phyloP scores from a whole-genome alignment of 2,329 filamentous ascomycete species.

The Hymenoscyphus fraxineus region DNA sequence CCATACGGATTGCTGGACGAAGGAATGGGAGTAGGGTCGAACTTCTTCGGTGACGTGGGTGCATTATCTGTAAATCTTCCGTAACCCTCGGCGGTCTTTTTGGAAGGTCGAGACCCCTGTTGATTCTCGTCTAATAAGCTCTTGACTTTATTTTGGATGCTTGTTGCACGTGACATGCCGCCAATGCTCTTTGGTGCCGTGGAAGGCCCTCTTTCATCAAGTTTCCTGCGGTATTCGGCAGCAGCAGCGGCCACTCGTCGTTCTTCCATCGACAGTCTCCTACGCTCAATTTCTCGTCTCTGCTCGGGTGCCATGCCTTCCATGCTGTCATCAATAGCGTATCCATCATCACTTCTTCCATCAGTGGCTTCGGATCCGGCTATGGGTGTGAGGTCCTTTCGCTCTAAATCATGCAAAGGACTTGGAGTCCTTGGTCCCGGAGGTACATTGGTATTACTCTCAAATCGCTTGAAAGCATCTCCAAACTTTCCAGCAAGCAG shows the following conservation, averaged over 20 bases:
- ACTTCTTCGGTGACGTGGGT: constrained; percentile 16
- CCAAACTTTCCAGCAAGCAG: constrained; percentile 86
- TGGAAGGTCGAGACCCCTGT: constrained; percentile 46
- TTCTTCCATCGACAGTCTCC: constrained; percentile 80
- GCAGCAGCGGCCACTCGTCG: constrained; percentile 83
- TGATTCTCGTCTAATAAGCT: constrained; percentile 77
- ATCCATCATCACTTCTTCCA: constrained; percentile 62
- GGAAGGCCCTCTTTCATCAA: constrained; percentile 58
- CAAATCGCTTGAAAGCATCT: constrained; percentile 90
- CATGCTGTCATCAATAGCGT: constrained; percentile 56
- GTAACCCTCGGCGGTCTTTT: constrained; percentile 82
- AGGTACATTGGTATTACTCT: constrained; percentile 45
- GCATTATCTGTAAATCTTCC: constrained; percentile 71
- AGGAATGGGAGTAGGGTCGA: constrained; percentile 14
- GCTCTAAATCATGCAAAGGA: constrained; percentile 39
- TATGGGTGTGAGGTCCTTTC: constrained; percentile 58
- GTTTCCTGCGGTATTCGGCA: constrained; percentile 76
- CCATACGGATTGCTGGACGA: constrained; percentile 25
- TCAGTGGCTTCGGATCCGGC: constrained; percentile 72
- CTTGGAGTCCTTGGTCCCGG: constrained; percentile 44
- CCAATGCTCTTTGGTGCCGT: constrained; percentile 52
- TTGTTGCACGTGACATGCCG: constrained; percentile 65
- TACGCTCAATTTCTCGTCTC: constrained; percentile 82
- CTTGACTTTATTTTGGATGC: constrained; percentile 89
- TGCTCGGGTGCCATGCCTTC: constrained; percentile 81